These are phyloP conservation scores for Backusella luteola DNA, from an alignment of 192 early-diverging fungal species.

Conservation along the genomic window DNA sequence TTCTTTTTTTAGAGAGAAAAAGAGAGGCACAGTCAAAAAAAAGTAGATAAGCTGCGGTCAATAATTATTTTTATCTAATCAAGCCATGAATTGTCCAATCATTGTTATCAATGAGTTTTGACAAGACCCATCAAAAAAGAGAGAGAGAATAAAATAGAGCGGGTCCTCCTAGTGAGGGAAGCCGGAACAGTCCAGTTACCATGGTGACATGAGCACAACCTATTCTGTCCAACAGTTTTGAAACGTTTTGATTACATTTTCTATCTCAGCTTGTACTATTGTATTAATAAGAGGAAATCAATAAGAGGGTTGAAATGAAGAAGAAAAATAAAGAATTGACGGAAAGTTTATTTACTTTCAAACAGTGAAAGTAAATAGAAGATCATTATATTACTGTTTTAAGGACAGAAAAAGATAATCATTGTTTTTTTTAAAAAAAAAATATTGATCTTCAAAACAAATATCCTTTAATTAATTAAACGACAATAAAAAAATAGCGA, in stretches of 20 bases:
- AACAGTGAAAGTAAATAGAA: not conserved
- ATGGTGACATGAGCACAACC: not conserved
- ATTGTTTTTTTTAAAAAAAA: not conserved
- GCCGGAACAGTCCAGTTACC: not conserved
- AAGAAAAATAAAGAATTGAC: not conserved
- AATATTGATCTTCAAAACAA: conserved; percentile 3
- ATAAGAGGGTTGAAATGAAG: not conserved
- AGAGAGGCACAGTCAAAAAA: not conserved
- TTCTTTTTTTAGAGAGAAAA: not conserved
- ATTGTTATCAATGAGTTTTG: not conserved
- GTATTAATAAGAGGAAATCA: not conserved
- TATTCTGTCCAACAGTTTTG: not conserved
- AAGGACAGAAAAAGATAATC: not conserved
- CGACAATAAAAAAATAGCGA: not conserved
- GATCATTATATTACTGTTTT: not conserved
- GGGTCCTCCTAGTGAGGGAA: not conserved
- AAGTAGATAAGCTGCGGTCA: not conserved
- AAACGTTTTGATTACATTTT: not conserved
- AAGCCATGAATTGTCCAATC: not conserved
- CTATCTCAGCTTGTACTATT: not conserved
- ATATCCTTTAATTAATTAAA: not conserved
- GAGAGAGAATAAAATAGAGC: not conserved
- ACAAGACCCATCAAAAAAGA: conserved; percentile 6
- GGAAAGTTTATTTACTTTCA: not conserved
- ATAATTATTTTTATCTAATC: not conserved